Base-by-base conservation (phyloP, 1,284 basidiomycete species). In the Erythrobasidium hasegawianum region DNA sequence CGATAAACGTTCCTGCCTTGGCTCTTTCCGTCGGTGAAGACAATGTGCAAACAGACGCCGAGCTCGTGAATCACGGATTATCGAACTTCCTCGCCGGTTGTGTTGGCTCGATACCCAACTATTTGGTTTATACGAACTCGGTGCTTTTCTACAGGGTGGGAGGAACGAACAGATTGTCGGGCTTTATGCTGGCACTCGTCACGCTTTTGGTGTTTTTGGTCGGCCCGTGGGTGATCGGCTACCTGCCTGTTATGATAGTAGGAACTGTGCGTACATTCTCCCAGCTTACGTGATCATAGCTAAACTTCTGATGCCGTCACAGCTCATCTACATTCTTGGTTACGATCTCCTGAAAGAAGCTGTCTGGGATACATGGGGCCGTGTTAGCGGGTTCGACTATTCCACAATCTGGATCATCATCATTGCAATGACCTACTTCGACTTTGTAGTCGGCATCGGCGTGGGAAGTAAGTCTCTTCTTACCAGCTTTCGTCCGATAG, bases 261-360 rank as follows among this genome's bases (percentile, higher is more conserved):
- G 88, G 88, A 0, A 88, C 94, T 0, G 50, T 57, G 26, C 26
- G 57, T 54, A n/a, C n/a, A n/a, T n/a, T n/a, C n/a, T n/a, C n/a
- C n/a, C n/a, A n/a, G n/a, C n/a, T n/a, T n/a, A n/a, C n/a, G n/a
- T n/a, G n/a, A n/a, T n/a, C n/a, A n/a, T n/a, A n/a, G n/a, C n/a
- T n/a, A n/a, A n/a, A n/a, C n/a, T n/a, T n/a, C n/a, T n/a, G n/a
- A n/a, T n/a, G n/a, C n/a, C n/a, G n/a, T n/a, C n/a, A 18, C 39
- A 58, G 1, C 82, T 98, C 67, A 97, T 98, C 74, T 95, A 93
- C 72, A 91, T 97, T 11, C 83, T 98, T 24, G 95, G 95, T 0
- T 85, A 97, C 68, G 95, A 98, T 72, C 84, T 98, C 33, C 85
- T 90, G 38, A 95, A 95, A 74, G 95, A 96, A 75, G 93, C 95